phyloP scores from a whole-genome alignment of 768 basidiomycete species.

The Boletus sensibilis region DNA sequence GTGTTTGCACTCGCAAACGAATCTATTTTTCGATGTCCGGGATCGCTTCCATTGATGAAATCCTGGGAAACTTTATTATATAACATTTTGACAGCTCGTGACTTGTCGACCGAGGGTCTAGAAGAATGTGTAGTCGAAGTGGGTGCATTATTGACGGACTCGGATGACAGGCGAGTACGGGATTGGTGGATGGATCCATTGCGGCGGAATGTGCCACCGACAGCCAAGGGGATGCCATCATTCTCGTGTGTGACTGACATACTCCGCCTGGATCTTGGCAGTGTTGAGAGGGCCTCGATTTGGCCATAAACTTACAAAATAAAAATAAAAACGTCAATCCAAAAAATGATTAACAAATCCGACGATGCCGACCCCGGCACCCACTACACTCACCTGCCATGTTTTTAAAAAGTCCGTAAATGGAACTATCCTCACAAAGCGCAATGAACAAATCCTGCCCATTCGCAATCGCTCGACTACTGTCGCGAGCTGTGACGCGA shows the following conservation, averaged over 20 bases:
- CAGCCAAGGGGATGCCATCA: constrained; percentile 45
- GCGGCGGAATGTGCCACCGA: constrained; percentile 19
- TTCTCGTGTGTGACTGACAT: constrained; percentile 67
- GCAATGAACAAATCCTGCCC: constrained; percentile 83
- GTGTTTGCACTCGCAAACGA: constrained; percentile 53
- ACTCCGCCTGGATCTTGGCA: constrained; percentile 58
- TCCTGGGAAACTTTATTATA: constrained; percentile 42
- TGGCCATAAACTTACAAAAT: constrained; percentile 64
- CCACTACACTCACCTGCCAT: constrained; percentile 66
- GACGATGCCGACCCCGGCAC: background rate
- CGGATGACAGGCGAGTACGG: constrained; percentile 38
- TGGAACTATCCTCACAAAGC: constrained; percentile 84
- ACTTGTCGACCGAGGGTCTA: constrained; percentile 65
- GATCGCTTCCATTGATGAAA: constrained; percentile 41
- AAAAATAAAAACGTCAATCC: constrained; percentile 18
- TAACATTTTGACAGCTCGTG: constrained; percentile 60
- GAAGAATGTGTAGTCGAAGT: constrained; percentile 29
- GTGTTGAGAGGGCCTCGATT: constrained; percentile 66
- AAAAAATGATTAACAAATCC: constrained; percentile 20
- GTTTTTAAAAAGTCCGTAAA: constrained; percentile 80
- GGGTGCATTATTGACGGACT: constrained; percentile 34
- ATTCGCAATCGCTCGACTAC: constrained; percentile 71
- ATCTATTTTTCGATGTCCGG: constrained; percentile 54
- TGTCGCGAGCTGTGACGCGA: constrained; percentile 82
- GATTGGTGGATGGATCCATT: constrained; percentile 24